phyloP scores from a whole-genome alignment of 345 rosid species.

The Geranium rotundifolium region DNA sequence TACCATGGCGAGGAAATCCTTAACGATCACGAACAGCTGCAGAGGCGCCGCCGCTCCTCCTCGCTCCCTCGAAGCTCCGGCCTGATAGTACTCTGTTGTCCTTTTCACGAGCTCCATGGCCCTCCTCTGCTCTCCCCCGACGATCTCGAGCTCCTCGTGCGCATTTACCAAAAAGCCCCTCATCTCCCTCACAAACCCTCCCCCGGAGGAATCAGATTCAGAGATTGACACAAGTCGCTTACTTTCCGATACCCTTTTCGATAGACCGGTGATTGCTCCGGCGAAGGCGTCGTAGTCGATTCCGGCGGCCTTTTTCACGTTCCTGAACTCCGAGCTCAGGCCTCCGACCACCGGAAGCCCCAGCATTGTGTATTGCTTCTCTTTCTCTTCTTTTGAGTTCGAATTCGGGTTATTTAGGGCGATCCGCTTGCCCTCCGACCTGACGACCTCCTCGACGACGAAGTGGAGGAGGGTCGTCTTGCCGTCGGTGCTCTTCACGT shows the following conservation, averaged over 20 bases:
- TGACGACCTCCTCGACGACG: slow-evolving; percentile 73
- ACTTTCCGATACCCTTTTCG: slow-evolving; percentile 34
- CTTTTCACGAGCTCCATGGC: slow-evolving; percentile 48
- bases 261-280: slow-evolving; percentile 35
- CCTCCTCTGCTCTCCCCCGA: slow-evolving; percentile 43
- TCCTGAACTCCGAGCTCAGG: slow-evolving; percentile 62
- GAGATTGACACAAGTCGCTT: slow-evolving; percentile 23
- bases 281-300: slow-evolving; percentile 37
- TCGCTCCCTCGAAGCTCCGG: slow-evolving; percentile 39
- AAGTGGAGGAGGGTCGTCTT: slow-evolving; percentile 84
- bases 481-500: slow-evolving; percentile 75
- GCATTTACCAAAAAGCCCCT: slow-evolving; percentile 39
- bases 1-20: slow-evolving; percentile 69
- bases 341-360: slow-evolving; percentile 83
- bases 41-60: slow-evolving; percentile 42
- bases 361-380: slow-evolving; percentile 50
- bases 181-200: slow-evolving; percentile 46
- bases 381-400: slow-evolving; percentile 43
- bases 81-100: slow-evolving; percentile 74
- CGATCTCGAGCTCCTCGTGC: slow-evolving; percentile 34
- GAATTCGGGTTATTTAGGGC: slow-evolving; percentile 35
- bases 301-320: slow-evolving; percentile 69
- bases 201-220: slow-evolving; percentile 19
- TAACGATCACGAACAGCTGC: slow-evolving; percentile 56
- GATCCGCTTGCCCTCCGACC: slow-evolving; percentile 68